phyloP scores from a whole-genome alignment of 2,329 filamentous ascomycete genomes.

The Akanthomyces lecanii region DNA sequence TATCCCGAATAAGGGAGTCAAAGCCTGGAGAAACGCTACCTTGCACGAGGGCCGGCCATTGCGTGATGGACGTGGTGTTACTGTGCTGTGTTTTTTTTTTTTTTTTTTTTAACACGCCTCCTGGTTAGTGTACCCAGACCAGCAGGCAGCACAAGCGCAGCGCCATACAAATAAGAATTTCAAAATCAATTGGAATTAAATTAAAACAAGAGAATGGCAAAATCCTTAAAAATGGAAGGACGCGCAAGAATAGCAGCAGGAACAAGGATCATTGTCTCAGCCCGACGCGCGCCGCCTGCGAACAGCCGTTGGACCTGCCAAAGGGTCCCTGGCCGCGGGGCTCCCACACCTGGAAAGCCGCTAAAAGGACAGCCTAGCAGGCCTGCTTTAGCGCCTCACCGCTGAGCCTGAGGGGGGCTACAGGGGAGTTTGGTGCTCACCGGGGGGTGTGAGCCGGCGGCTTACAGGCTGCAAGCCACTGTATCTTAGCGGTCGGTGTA shows the following conservation, averaged over 20 bases:
- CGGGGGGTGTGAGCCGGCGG: background rate
- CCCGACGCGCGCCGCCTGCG: constrained; percentile 3
- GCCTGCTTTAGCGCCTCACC: background rate
- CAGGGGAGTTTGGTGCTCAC: background rate
- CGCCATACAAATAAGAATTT: background rate
- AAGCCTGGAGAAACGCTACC: background rate
- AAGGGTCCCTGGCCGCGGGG: background rate
- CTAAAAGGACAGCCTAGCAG: background rate
- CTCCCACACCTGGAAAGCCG: background rate
- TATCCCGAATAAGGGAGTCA: background rate
- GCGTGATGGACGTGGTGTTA: background rate
- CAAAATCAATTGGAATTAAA: background rate
- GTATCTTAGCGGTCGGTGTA: background rate
- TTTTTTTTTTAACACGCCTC: background rate
- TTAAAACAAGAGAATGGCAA: background rate
- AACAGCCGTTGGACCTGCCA: background rate
- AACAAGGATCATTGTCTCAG: constrained; percentile 7
- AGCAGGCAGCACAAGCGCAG: background rate
- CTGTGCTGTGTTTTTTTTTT: background rate
- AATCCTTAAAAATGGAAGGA: background rate
- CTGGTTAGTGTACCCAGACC: constrained; percentile 6
- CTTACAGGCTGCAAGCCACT: background rate
- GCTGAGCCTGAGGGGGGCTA: background rate
- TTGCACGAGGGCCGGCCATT: background rate
- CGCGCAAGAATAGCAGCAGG: background rate